Conservation (phyloP, 129 eudicot genomes). For the Tanacetum coccineum region DNA sequence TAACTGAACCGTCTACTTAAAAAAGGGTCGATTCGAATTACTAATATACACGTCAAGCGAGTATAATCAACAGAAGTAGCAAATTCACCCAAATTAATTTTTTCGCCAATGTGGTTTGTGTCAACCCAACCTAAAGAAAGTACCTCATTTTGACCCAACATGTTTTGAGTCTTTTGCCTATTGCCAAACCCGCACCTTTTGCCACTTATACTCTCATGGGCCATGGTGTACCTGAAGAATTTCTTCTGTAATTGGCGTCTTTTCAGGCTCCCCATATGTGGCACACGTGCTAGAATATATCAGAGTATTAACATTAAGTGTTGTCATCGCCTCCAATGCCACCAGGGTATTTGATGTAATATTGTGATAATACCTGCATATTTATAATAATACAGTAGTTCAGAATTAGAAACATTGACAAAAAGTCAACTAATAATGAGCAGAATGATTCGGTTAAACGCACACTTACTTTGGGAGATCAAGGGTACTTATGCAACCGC, state of each 20-base stretch:
- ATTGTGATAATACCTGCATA: constrained; percentile 76
- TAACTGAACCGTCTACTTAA: neutral
- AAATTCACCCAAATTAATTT: neutral
- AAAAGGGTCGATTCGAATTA: neutral
- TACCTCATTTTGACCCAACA: neutral
- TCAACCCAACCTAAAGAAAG: too few relatives aligned
- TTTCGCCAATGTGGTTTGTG: neutral
- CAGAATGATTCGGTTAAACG: neutral
- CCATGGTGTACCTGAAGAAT: constrained; percentile 72
- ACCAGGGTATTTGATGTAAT: constrained; percentile 75
- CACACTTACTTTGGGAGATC: constrained; percentile 65
- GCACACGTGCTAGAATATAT: constrained; percentile 91
- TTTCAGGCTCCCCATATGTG: constrained; percentile 82
- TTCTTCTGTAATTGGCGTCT: constrained; percentile 89
- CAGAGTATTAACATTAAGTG: too few relatives aligned
- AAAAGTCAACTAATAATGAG: neutral
- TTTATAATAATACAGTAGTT: neutral
- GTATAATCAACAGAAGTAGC: neutral
- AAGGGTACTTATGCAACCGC: constrained; percentile 89
- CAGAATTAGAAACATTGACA: neutral
- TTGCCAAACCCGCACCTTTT: neutral
- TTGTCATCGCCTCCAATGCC: constrained; percentile 78
- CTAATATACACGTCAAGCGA: neutral
- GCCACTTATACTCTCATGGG: neutral
- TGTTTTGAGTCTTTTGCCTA: too few relatives aligned